Evolutionary conservation across 176 grass and related monocot species (phyloP), one percentile per base, ranked within the genome.

Genomic region (Rhynchospora breviuscula): DNA sequence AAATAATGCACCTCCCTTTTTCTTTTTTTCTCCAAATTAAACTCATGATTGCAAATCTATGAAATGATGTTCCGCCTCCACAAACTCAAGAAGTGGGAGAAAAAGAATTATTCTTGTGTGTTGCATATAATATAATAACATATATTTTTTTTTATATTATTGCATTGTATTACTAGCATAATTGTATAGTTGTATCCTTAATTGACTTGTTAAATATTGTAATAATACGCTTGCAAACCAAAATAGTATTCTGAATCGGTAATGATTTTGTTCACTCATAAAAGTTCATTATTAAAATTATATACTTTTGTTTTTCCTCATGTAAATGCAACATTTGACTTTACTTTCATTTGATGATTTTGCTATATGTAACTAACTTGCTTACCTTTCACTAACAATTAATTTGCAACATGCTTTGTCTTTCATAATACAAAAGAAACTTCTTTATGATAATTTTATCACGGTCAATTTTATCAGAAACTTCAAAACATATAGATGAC

Each of bases 1-100:
- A 82, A 82, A 82, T 82, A 82, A 82, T 82, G 61, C 80, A 82
- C 62, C 80, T 82, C 44, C 23, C 21, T 62, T 22, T 80, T 46
- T 40, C 61, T 62, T 35, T 19, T 65, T 56, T 77, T 77, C 73
- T 77, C 48, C 29, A 18, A 31, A n/a, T n/a, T n/a, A n/a, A 77
- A 54, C 49, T 56, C 49, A 77, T 82, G 35, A 82, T 82, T 82
- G 62, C 80, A 82, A 77, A 77, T 77, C 48, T 77, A 53, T 77
- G 73, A 77, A 77, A 56, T 77, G 7, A 56, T 77, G 5, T 49
- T 74, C 3, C 8, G 8, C 11, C 44, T 73, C 67, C 13, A 70
- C 67, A 73, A 10, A 22, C 48, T 73, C 18, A 6, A 14, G 6
- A 14, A 54, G 48, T 76, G 47, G 48, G 48, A 54, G 48, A 76